These are phyloP conservation scores for Ophiocordyceps robertsii DNA, from an alignment of 2,329 filamentous ascomycete species.

Conservation along the genomic window DNA sequence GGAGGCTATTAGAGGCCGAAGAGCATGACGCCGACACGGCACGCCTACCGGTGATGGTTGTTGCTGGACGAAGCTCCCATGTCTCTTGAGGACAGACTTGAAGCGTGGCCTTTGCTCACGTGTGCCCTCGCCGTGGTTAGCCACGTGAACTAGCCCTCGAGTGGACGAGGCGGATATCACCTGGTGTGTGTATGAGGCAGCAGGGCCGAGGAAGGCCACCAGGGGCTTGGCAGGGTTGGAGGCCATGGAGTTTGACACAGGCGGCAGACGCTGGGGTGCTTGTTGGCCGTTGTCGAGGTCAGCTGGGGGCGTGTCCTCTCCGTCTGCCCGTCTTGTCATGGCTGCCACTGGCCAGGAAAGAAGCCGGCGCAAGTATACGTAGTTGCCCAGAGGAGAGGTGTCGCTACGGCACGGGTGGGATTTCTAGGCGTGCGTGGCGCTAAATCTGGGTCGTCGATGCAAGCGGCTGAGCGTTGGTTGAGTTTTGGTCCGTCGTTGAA, in stretches of 20 bases:
- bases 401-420: no score
- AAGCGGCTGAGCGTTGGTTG: no score
- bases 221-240: constrained; percentile 19
- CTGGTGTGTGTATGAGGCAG: constrained; percentile 37
- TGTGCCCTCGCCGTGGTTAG: constrained; percentile 3
- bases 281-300: no score
- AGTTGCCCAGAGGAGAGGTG: no score
- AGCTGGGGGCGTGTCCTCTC: no score
- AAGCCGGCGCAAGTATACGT: no score
- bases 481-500: no score
- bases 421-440: no score
- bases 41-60: constrained; percentile 34
- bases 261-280: no score
- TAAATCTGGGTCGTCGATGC: no score
- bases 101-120: constrained; percentile 24
- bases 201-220: constrained; percentile 35
- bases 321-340: no score
- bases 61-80: constrained; percentile 35
- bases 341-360: no score
- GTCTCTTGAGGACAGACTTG: constrained; percentile 32
- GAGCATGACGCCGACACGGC: not conserved
- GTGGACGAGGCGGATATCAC: constrained; percentile 14
- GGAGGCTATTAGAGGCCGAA: not conserved
- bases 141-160: constrained; percentile 1
- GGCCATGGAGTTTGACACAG: not conserved